Percentiles rank a stretch among this genome's conserved stretches.
Evolutionary conservation across 805 yeast genomes (phyloP).

Genomic region (Saturnispora mendoncae): DNA sequence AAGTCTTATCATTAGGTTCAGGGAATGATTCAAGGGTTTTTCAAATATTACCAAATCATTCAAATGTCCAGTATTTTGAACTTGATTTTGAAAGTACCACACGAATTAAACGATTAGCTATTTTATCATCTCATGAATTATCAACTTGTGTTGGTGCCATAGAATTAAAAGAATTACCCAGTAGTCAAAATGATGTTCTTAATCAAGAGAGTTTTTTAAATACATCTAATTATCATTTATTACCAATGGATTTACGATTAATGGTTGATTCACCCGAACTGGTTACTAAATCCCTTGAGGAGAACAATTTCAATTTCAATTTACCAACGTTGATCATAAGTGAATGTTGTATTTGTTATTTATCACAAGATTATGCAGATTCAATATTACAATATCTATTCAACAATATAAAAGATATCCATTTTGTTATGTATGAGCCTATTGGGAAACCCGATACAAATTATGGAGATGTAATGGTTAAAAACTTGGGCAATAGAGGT

Average conservation of each 20-base stretch:
- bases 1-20: conserved; percentile 67
- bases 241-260: conserved; percentile 48
- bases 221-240: conserved; percentile 37
- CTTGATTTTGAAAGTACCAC: conserved; percentile 54
- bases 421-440: conserved; percentile 58
- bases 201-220: conserved; percentile 3
- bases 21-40: conserved; percentile 73
- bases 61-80: conserved; percentile 42
- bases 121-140: conserved; percentile 26
- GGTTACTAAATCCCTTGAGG: not conserved
- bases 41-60: conserved; percentile 31
- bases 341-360: conserved; percentile 72
- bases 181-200: conserved; percentile 15
- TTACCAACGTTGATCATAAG: conserved; percentile 56
- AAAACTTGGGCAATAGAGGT: conserved; percentile 52
- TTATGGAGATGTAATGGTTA: conserved; percentile 63
- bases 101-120: conserved; percentile 41
- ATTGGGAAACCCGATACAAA: conserved; percentile 35
- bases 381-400: conserved; percentile 37
- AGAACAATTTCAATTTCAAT: conserved; percentile 17
- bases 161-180: not conserved
- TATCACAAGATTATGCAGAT: conserved; percentile 42
- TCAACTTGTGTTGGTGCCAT: not conserved
- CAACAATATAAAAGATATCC: conserved; percentile 18
- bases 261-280: not conserved